phyloP scores from a whole-genome alignment of 2,329 filamentous ascomycete species.

The Colletotrichum endophyticum region DNA sequence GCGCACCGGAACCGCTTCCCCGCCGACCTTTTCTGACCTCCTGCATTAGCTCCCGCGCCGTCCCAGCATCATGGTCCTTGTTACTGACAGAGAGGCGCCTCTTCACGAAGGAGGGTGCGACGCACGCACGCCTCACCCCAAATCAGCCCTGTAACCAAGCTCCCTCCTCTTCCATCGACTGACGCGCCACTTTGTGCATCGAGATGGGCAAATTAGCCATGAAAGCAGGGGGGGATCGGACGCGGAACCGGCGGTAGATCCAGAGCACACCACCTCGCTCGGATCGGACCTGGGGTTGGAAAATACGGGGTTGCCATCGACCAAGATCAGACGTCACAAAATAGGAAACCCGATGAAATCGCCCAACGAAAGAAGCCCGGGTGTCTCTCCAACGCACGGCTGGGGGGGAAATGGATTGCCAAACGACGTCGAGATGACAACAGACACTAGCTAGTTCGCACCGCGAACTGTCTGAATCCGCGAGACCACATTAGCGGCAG shows the following conservation, averaged over 20 bases:
- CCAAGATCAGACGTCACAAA: not conserved
- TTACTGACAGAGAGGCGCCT: not conserved
- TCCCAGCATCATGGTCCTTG: slow-evolving; percentile 3
- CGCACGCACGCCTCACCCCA: not conserved
- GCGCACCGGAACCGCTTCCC: not conserved
- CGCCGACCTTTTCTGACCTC: not conserved
- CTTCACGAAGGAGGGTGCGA: not conserved
- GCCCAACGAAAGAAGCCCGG: not conserved
- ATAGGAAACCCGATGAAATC: not conserved
- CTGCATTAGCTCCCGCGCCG: slow-evolving; percentile 15
- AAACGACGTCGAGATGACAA: not conserved
- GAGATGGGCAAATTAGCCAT: not conserved
- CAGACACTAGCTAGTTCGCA: not conserved
- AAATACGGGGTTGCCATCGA: not conserved
- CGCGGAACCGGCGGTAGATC: not conserved
- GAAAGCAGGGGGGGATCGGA: not conserved
- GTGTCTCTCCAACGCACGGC: not conserved
- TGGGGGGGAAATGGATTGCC: not conserved
- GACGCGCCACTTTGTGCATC: not conserved
- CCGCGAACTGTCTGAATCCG: not conserved
- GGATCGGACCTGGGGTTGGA: not conserved
- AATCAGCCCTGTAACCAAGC: not conserved
- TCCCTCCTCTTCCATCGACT: not conserved
- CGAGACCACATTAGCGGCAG: not conserved
- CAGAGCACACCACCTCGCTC: not conserved